Evolutionary conservation across 805 yeast genomes (phyloP).

Genomic region (Pichia membranifaciens): DNA sequence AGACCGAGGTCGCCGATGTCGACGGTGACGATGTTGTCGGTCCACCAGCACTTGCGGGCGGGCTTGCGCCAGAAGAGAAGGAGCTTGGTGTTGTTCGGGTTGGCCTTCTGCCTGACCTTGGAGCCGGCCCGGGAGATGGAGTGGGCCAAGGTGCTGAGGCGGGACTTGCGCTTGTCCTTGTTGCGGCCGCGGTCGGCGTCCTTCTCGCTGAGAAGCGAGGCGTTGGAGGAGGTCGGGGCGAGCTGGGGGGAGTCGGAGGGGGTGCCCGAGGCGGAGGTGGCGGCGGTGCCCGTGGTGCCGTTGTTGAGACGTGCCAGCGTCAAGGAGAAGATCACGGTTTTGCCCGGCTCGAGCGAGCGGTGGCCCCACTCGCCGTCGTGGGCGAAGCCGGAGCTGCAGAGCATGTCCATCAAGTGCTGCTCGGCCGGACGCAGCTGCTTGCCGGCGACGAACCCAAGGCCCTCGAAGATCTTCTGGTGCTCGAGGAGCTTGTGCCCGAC

Average conservation of each 20-base stretch:
- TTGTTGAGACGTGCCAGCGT: slow-evolving; percentile 58
- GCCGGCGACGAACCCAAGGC: slow-evolving; percentile 57
- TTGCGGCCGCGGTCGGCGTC: slow-evolving; percentile 9
- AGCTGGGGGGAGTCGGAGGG: slow-evolving; percentile 31
- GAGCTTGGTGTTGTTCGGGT: slow-evolving; percentile 49
- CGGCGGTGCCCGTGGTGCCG: slow-evolving; percentile 7
- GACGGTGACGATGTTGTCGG: slow-evolving; percentile 50
- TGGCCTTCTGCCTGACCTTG: slow-evolving; percentile 28
- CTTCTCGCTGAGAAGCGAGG: slow-evolving; percentile 16
- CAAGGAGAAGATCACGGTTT: slow-evolving; percentile 80
- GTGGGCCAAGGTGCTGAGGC: slow-evolving; percentile 54
- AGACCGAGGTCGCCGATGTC: slow-evolving; percentile 26
- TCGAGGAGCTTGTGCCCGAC: slow-evolving; percentile 63
- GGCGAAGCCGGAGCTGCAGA: slow-evolving; percentile 80
- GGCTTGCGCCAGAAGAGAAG: slow-evolving; percentile 95
- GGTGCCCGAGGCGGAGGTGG: slow-evolving; percentile 8
- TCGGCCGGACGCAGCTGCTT: slow-evolving; percentile 80
- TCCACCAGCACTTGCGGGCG: slow-evolving; percentile 99
- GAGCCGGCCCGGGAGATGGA: slow-evolving; percentile 43
- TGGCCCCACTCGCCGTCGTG: slow-evolving; percentile 76
- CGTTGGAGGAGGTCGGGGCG: slow-evolving; percentile 21
- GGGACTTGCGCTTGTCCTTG: slow-evolving; percentile 29
- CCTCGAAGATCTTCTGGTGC: slow-evolving; percentile 65
- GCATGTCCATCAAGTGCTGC: slow-evolving; percentile 90
- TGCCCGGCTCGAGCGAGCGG: slow-evolving; percentile 79